Percentiles rank a stretch among this genome's conserved stretches.
These are phyloP conservation scores for Magnolia officinalis DNA, from an alignment of 164 flowering plant genomes.

Conservation along the genomic window DNA sequence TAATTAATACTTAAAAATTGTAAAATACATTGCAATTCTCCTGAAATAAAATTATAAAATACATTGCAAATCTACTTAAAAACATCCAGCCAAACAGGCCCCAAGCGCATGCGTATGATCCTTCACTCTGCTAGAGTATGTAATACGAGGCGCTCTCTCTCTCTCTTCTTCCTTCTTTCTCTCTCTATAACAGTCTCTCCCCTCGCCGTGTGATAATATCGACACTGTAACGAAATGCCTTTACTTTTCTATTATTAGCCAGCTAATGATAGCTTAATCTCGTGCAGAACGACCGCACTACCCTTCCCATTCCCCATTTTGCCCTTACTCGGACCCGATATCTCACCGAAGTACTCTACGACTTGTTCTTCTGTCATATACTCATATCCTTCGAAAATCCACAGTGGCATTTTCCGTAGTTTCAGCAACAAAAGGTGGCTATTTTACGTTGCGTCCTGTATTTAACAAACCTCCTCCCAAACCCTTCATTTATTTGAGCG, in stretches of 20 bases:
- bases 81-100: no score
- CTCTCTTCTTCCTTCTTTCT: neutral
- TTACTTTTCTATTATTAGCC: conserved; percentile 1
- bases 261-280: conserved; percentile 7
- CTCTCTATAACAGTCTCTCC: neutral
- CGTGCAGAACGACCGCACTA: neutral
- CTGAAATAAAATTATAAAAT: no score
- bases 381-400: neutral
- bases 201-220: neutral
- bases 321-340: neutral
- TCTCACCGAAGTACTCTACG: neutral
- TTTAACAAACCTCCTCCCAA: neutral
- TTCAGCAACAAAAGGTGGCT: neutral
- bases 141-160: no score
- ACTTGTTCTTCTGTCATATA: neutral
- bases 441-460: neutral
- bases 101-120: no score
- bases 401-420: neutral
- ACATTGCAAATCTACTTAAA: no score
- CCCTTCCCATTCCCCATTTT: neutral
- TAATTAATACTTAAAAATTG: no score
- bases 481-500: neutral
- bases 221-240: neutral
- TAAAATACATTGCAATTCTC: no score
- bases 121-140: no score